A percentile compares a stretch with the other conserved stretches of the same genome.
These are phyloP conservation scores for Populus deltoides DNA, from an alignment of 345 rosid genomes.

Conservation along the genomic window DNA sequence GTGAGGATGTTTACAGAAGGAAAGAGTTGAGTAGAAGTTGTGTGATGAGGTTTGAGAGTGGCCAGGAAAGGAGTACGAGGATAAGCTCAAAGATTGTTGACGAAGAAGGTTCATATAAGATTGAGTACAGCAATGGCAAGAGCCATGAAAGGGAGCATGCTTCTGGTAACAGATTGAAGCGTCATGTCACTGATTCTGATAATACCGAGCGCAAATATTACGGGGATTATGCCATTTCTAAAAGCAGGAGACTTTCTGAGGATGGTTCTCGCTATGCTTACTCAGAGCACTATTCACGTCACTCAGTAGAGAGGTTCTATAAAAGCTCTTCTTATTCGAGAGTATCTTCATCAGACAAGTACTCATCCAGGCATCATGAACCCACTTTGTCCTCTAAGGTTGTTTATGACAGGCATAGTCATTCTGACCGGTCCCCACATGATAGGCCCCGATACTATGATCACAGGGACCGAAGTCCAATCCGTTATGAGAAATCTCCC, in stretches of 20 bases:
- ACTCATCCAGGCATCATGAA: slow-evolving; percentile 71
- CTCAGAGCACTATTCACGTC: slow-evolving; percentile 62
- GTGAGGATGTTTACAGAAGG: slow-evolving; percentile 55
- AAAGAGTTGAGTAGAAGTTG: slow-evolving; percentile 61
- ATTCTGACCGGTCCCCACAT: slow-evolving; percentile 71
- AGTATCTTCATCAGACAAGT: slow-evolving; percentile 56
- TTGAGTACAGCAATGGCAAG: slow-evolving; percentile 60
- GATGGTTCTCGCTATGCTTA: slow-evolving; percentile 55
- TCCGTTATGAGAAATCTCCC: slow-evolving; percentile 51
- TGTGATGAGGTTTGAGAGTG: slow-evolving; percentile 50
- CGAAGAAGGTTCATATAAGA: slow-evolving; percentile 55
- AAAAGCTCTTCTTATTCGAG: slow-evolving; percentile 69
- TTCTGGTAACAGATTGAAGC: slow-evolving; percentile 65
- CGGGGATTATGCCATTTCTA: slow-evolving; percentile 58
- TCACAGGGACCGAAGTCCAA: slow-evolving; percentile 66
- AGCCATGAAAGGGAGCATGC: slow-evolving; percentile 59
- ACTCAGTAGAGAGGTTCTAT: slow-evolving; percentile 55
- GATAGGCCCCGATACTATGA: slow-evolving; percentile 62
- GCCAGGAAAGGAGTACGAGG: slow-evolving; percentile 60
- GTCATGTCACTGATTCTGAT: slow-evolving; percentile 69
- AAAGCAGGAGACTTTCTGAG: slow-evolving; percentile 77
- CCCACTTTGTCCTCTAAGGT: slow-evolving; percentile 60
- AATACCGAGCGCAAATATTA: slow-evolving; percentile 60
- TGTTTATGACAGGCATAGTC: slow-evolving; percentile 67
- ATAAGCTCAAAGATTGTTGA: slow-evolving; percentile 73